phyloP scores from a whole-genome alignment of 371 early-diverging fungal species.

The Mortierella sp. region DNA sequence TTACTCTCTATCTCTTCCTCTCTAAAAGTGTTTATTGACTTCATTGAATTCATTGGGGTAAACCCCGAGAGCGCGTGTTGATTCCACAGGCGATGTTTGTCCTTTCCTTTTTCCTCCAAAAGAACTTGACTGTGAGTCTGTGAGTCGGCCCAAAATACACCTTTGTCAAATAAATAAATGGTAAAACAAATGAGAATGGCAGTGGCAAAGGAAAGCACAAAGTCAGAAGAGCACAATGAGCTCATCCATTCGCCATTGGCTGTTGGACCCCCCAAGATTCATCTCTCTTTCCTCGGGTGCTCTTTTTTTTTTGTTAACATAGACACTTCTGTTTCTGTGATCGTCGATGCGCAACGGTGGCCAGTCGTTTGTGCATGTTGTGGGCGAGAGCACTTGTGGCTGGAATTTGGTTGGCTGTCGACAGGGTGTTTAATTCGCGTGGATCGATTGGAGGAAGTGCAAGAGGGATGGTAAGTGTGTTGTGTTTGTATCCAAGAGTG shows the following conservation, averaged over 20 bases:
- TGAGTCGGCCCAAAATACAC: no score
- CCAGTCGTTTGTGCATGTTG: conserved; percentile 57
- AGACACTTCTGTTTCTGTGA: not conserved
- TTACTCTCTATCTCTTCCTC: not conserved
- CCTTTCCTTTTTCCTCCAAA: no score
- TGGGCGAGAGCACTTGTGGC: not conserved
- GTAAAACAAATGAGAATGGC: no score
- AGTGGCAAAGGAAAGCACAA: not conserved
- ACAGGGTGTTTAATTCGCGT: not conserved
- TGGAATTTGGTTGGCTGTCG: conserved; percentile 37
- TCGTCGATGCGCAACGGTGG: conserved; percentile 26
- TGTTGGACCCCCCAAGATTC: not conserved
- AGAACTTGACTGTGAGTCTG: no score
- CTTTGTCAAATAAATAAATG: no score
- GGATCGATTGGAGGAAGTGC: conserved; percentile 20
- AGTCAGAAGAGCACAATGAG: not conserved
- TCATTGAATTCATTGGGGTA: conserved; percentile 14
- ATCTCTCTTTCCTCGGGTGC: not conserved
- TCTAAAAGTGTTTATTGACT: not conserved
- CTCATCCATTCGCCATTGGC: not conserved
- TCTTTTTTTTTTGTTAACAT: not conserved
- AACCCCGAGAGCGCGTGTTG: conserved; percentile 11
- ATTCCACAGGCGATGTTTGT: conserved; percentile 1
- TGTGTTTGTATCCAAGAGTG: not conserved
- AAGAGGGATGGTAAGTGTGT: not conserved